Evolutionary conservation across 2,329 filamentous ascomycete species (phyloP).

Genomic region (Pseudocercospora pini-densiflorae): DNA sequence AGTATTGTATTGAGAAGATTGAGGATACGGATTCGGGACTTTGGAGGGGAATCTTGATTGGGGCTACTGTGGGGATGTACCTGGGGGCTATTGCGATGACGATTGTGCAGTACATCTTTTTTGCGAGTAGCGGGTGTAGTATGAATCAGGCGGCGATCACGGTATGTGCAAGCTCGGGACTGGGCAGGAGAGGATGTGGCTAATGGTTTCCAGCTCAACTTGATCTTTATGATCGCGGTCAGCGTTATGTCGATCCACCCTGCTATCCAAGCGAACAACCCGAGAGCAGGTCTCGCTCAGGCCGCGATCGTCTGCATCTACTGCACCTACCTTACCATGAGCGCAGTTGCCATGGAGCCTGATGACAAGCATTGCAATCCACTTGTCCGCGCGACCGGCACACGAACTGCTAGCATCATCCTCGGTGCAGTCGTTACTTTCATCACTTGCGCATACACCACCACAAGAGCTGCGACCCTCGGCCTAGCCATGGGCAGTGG

Average conservation of each 20-base stretch:
- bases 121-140: slow-evolving; percentile 76
- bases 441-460: slow-evolving; percentile 96
- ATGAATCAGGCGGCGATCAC: slow-evolving; percentile 99
- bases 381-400: slow-evolving; percentile 80
- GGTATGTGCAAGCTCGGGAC: slow-evolving; percentile 43
- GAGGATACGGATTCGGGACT: slow-evolving; percentile 82
- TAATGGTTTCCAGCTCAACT: slow-evolving; percentile 64
- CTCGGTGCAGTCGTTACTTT: slow-evolving; percentile 95
- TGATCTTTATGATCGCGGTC: slow-evolving; percentile 79
- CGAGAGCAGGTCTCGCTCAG: slow-evolving; percentile 93
- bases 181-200: not conserved
- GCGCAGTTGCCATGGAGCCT: slow-evolving; percentile 97
- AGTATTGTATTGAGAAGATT: slow-evolving; percentile 93
- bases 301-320: slow-evolving; percentile 97
- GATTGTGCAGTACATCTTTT: slow-evolving; percentile 96
- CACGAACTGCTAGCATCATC: slow-evolving; percentile 86
- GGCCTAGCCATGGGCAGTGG: slow-evolving; percentile 73
- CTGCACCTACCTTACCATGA: slow-evolving; percentile 98
- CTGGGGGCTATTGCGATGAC: slow-evolving; percentile 90
- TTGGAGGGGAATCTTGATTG: slow-evolving; percentile 87
- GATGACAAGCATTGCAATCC: slow-evolving; percentile 96
- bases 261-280: slow-evolving; percentile 85
- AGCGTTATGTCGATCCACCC: slow-evolving; percentile 89
- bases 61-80: slow-evolving; percentile 94
- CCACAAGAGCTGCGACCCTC: slow-evolving; percentile 92